Percentiles rank a stretch among this genome's conserved stretches.
phyloP scores from a whole-genome alignment of 1,139 yeast species.

The Yamadazyma oceani region DNA sequence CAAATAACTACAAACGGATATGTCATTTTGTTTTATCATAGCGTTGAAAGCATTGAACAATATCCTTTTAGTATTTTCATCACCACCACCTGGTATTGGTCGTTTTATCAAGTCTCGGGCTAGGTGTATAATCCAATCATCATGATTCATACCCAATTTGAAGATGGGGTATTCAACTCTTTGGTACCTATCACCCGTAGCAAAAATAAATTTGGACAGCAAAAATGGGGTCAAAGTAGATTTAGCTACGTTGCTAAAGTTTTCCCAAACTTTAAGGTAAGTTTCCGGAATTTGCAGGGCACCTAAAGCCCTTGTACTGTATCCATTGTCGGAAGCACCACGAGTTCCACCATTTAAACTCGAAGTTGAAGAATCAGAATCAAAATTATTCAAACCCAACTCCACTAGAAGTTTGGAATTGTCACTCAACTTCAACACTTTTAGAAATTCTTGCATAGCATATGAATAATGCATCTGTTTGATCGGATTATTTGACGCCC shows the following conservation, averaged over 20 bases:
- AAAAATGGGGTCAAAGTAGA: conserved; percentile 76
- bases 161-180: conserved; percentile 36
- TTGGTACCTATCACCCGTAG: conserved; percentile 36
- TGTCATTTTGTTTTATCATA: conserved; percentile 70
- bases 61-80: conserved; percentile 21
- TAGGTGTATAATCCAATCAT: conserved; percentile 68
- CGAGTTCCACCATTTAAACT: too few relatives aligned
- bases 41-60: conserved; percentile 68
- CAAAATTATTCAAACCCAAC: background rate
- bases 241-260: conserved; percentile 65
- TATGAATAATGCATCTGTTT: conserved; percentile 83
- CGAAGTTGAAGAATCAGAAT: background rate
- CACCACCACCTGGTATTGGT: conserved; percentile 17
- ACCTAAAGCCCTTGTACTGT: background rate
- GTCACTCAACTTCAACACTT: conserved; percentile 52
- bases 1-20: conserved; percentile 66
- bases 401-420: background rate
- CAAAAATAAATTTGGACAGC: conserved; percentile 65
- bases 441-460: conserved; percentile 84
- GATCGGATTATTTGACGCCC: conserved; percentile 88
- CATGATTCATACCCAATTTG: conserved; percentile 35
- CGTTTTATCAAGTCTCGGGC: conserved; percentile 64
- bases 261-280: conserved; percentile 53
- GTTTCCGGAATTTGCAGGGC: conserved; percentile 12
- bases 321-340: too few relatives aligned